These are phyloP conservation scores for Chalaropsis ovoidea DNA, from an alignment of 2,329 filamentous ascomycete species.

Conservation along the genomic window DNA sequence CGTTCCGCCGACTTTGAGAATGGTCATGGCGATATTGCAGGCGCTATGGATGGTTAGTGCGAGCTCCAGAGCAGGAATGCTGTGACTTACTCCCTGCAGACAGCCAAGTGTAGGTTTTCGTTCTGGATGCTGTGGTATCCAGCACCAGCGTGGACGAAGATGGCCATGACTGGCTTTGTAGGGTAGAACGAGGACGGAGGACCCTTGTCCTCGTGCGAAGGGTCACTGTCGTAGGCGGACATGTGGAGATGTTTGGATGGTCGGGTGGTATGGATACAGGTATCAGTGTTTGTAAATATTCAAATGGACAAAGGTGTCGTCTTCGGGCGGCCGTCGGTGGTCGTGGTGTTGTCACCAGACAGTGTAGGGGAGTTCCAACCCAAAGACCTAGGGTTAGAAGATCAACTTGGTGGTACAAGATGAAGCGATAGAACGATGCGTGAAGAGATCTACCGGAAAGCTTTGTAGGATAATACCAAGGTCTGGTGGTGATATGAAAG, in stretches of 20 bases:
- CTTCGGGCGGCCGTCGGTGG: conserved; percentile 1
- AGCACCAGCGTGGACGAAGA: conserved; percentile 92
- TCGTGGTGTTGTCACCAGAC: background rate
- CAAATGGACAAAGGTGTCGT: conserved; percentile 1
- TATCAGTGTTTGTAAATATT: conserved; percentile 15
- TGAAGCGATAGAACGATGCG: conserved; percentile 8
- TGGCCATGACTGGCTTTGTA: conserved; percentile 48
- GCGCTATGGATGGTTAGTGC: conserved; percentile 16
- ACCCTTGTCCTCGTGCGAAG: conserved; percentile 3
- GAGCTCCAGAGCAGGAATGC: conserved; percentile 15
- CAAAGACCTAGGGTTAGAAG: conserved; percentile 14
- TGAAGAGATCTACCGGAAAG: background rate
- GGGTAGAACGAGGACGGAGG: background rate
- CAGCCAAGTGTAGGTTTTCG: conserved; percentile 70
- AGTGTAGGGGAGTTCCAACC: conserved; percentile 9
- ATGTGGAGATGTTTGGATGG: conserved; percentile 2
- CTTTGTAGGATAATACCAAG: conserved; percentile 3
- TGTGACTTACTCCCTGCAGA: conserved; percentile 68
- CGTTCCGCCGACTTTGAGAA: conserved; percentile 66
- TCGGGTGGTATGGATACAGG: background rate
- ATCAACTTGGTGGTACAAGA: conserved; percentile 8
- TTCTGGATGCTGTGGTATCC: conserved; percentile 87
- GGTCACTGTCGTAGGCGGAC: conserved; percentile 12
- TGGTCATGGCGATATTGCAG: conserved; percentile 21
- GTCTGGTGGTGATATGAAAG: background rate